Base-by-base conservation (phyloP, 306 rosid genomes). In the Pterocarpus macrocarpus region DNA sequence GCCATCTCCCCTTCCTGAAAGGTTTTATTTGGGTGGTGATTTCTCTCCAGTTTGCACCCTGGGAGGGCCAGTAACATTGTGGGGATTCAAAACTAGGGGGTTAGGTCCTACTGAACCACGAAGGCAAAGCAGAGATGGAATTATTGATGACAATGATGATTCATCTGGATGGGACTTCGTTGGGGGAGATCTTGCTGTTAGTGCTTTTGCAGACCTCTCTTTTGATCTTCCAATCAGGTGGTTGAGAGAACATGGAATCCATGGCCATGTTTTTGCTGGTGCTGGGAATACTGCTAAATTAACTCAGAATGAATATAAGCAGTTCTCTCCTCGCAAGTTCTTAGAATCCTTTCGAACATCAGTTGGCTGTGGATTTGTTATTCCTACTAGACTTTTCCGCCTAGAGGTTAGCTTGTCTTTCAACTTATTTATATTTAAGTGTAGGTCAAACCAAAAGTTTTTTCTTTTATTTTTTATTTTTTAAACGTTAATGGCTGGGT, bases 101-200 rank as follows among this genome's bases (percentile, higher is more conserved):
- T 81, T 93, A 71, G 94, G 99, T 74, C 98, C 94, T 16, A 86
- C 92, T 71, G 98, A 96, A 84, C 94, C 94, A 43, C 85, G 86
- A 73, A 91, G 98, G 75, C 86, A 78, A 81, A 80, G 47, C 64
- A 85, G 81, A 71, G 91, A 85, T 75, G 89, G 79, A 81, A 69
- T 65, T 76, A 59, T 68, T 73, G 79, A 78, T 69, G 94, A 86
- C 76, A 72, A 81, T 78, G 69, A 76, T 36, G 95, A 89, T 59
- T 74, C 91, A 73, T 68, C 89, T 73, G 79, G 82, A 84, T 86
- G 88, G 81, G 98, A 93, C 89, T 88, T 70, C 61, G 22, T 93
- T 85, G 99, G 99, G 77, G 99, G 99, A 82, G 99, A 96, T 90
- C 92, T 96, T 77, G 97, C 98, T 58, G 90, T 93, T 82, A 89